phyloP scores from a whole-genome alignment of 768 basidiomycete genomes.

The Mycena crocata region DNA sequence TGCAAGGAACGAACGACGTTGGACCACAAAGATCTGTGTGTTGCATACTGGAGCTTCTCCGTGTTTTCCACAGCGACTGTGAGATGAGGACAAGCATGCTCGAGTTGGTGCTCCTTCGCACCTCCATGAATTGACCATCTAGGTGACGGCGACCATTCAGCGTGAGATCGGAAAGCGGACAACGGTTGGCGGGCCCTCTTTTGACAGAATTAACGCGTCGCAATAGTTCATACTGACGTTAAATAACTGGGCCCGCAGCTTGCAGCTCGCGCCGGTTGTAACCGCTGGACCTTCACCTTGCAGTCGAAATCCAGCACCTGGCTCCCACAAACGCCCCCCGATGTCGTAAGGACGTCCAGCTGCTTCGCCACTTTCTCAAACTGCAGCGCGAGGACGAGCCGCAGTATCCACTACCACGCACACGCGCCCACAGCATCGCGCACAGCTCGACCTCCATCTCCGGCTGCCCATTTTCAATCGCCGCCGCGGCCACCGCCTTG shows the following conservation, averaged over 20 bases:
- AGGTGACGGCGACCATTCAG: constrained; percentile 3
- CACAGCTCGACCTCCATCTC: constrained; percentile 38
- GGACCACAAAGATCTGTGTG: constrained; percentile 7
- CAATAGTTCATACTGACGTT: constrained; percentile 39
- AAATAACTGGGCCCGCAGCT: constrained; percentile 51
- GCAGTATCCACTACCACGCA: constrained; percentile 20
- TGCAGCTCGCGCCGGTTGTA: constrained; percentile 19
- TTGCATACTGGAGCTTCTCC: background rate
- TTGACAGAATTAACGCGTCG: constrained; percentile 24
- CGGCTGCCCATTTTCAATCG: constrained; percentile 34
- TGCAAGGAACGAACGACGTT: constrained; percentile 26
- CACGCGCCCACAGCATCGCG: constrained; percentile 35
- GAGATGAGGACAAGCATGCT: background rate
- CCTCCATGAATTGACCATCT: background rate
- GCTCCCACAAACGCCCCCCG: background rate
- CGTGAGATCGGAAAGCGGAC: background rate
- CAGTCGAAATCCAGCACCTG: background rate
- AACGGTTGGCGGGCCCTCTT: background rate
- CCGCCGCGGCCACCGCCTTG: constrained; percentile 42
- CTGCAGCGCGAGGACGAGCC: constrained; percentile 9
- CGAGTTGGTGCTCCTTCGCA: background rate
- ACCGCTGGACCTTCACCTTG: background rate
- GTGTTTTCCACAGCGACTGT: background rate
- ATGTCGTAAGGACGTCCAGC: constrained; percentile 11
- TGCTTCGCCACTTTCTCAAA: constrained; percentile 24